Percentiles rank a stretch among this genome's conserved stretches.
These are phyloP conservation scores for Pyrenochaeta sp. DNA, from an alignment of 2,329 filamentous ascomycete genomes.

Conservation along the genomic window DNA sequence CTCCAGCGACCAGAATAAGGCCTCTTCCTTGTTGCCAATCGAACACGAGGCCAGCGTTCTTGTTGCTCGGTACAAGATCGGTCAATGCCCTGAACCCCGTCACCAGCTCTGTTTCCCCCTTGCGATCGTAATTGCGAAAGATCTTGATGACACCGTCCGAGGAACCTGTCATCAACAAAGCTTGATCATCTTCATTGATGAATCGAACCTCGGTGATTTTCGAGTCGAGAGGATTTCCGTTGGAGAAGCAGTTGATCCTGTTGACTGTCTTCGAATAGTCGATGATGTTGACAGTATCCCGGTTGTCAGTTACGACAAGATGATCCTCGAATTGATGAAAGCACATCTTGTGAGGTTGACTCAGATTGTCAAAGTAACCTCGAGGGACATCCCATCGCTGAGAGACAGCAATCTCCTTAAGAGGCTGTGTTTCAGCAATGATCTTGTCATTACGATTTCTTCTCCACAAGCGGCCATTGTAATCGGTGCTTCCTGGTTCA, in stretches of 20 bases:
- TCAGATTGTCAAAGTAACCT: conserved; percentile 85
- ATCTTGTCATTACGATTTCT: conserved; percentile 92
- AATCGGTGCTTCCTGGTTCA: conserved; percentile 94
- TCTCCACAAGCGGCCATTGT: conserved; percentile 93
- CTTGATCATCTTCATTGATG: conserved; percentile 98
- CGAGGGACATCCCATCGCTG: conserved; percentile 86
- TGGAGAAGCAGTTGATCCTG: conserved; percentile 88
- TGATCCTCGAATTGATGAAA: conserved; percentile 99
- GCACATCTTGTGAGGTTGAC: conserved; percentile 89
- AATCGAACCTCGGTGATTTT: conserved; percentile 95
- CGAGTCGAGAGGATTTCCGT: conserved; percentile 89
- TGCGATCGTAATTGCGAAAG: conserved; percentile 88
- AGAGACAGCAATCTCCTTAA: conserved; percentile 85
- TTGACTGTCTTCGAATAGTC: conserved; percentile 69
- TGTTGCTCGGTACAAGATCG: conserved; percentile 91
- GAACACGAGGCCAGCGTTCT: conserved; percentile 94
- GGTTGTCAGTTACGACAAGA: conserved; percentile 89
- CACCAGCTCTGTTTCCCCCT: conserved; percentile 79
- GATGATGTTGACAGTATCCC: conserved; percentile 88
- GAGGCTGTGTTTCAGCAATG: conserved; percentile 88
- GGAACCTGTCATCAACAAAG: conserved; percentile 91
- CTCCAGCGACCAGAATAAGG: conserved; percentile 91
- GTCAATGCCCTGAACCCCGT: conserved; percentile 91
- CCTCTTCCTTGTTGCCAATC: conserved; percentile 99
- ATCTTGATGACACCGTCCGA: conserved; percentile 94